phyloP scores from a whole-genome alignment of 2,329 filamentous ascomycete genomes.

The Parafenestella ontariensis region DNA sequence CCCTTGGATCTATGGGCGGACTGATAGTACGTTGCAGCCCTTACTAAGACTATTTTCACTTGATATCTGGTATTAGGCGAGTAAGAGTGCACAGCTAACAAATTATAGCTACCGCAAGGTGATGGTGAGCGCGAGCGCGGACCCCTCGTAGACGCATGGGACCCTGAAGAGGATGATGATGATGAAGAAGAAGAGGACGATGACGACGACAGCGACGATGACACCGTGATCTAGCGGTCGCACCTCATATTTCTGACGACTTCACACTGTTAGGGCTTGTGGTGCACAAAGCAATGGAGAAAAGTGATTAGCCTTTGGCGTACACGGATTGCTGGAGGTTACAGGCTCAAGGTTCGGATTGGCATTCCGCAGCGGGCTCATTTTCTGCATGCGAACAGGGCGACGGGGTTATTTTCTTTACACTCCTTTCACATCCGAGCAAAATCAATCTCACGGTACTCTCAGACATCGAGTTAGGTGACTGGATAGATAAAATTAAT shows the following conservation, averaged over 20 bases:
- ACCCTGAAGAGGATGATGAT: constrained; percentile 13
- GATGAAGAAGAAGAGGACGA: constrained; percentile 50
- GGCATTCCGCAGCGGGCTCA: too few relatives aligned
- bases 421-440: too few relatives aligned
- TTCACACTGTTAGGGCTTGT: not conserved
- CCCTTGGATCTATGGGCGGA: not conserved
- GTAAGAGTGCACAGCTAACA: not conserved
- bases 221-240: constrained; percentile 35
- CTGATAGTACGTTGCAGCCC: constrained; percentile 23
- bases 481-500: not conserved
- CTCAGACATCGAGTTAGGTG: too few relatives aligned
- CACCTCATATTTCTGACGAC: not conserved
- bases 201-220: constrained; percentile 46
- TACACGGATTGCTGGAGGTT: not conserved
- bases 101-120: constrained; percentile 13
- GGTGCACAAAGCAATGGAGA: not conserved
- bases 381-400: too few relatives aligned
- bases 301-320: not conserved
- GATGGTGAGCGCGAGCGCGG: constrained; percentile 7
- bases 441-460: too few relatives aligned
- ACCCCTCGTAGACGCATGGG: constrained; percentile 9
- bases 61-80: not conserved
- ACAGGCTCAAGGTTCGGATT: too few relatives aligned
- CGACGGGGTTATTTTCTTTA: too few relatives aligned
- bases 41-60: not conserved